Evolutionary conservation across 164 flowering plant genomes (phyloP), one percentile per base, ranked within the genome.

Genomic region (Cinnamomum micranthum): DNA sequence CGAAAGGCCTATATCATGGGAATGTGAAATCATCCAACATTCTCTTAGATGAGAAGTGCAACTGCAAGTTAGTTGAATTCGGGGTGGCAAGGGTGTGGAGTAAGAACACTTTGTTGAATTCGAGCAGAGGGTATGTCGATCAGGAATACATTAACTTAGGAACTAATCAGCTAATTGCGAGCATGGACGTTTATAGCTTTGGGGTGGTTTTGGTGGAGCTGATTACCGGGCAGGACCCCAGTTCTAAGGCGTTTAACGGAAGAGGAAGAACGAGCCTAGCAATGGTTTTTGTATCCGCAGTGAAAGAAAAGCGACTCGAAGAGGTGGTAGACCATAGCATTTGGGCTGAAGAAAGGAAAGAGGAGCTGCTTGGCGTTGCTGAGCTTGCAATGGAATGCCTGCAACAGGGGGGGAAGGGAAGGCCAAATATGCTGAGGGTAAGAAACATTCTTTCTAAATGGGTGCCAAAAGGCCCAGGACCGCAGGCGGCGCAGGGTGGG

Each of bases 111-210:
- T 24, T 23, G 25, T 5, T 12, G 28, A 64, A 64, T 2, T 14
- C 2, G 33, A 64, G 17, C 15, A 22, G 14, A 11, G 94, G 92
- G 27, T 90, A 88, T 76, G 73, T 90, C 87, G 93, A 90, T 84
- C 93, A 88, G 24, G 93, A 90, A 71, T 90, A 90, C 73, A 85
- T 84, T 76, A 86, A 85, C 88, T 4, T 0, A 3, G 20, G 20
- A 14, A 86, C 88, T 31, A 82, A 88, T 41, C 89, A 86, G 69
- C 70, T 88, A 65, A 55, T 14, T 89, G 88, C 88, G 0, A 85
- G 85, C 24, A 90, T 88, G 82, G 94, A 90, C 77, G 92, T 88
- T 3, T 90, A 88, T 63, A 82, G 90, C 85, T 90, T 87, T 75
- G 94, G 94, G 23, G 86, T 90, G 22, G 80, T 90, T 9, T 60